Evolutionary conservation across 352 stramenopile species (phyloP), one percentile per base, ranked within the genome.

Genomic region (Pythium scleroteichum): DNA sequence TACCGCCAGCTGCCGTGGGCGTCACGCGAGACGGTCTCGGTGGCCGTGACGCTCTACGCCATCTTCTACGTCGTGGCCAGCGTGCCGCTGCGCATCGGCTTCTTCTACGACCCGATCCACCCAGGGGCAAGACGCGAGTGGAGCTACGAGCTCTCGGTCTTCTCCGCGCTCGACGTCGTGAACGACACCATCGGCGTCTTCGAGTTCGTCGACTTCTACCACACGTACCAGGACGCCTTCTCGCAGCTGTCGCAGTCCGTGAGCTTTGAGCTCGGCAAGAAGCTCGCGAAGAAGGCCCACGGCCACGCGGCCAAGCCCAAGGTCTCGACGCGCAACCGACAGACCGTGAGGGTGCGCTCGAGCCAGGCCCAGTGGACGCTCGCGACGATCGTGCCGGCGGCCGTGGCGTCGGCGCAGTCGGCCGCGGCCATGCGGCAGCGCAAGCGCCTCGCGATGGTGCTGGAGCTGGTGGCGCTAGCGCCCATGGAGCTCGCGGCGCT

Each of bases 1-100:
- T 82, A 82, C 68, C 47, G 58, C 9, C 58, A 65, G 22, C 48
- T 86, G 3, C 71, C 77, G 23, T 86, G 77, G 77, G 63, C 64
- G n/a, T 71, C 74, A 4, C 59, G 75, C 14, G 61, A 79, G 33
- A 86, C 70, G 1, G 52, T 80, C 29, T 66, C 42, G 20, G 58
- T 75, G 5, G 26, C 40, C 2, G 35, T 74, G 23, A 72, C 64
- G 20, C 46, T 81, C 16, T 66, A 54, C 20, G 41, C 51, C 0
- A 44, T 79, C 49, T 32, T 82, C 20, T 92, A 92, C 68, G 58
- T 81, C 19, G 68, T 86, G 33, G 17, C 80, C 22, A 89, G 72
- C 14, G 56, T 92, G 4, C 82, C 80, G 16, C 66, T 91, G 8
- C 81, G 82, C 0, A 71, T 94, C 40, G 84, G 82, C 23, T 87